phyloP scores from a whole-genome alignment of 2,329 filamentous ascomycete species.

The Cryphonectria naterciae region DNA sequence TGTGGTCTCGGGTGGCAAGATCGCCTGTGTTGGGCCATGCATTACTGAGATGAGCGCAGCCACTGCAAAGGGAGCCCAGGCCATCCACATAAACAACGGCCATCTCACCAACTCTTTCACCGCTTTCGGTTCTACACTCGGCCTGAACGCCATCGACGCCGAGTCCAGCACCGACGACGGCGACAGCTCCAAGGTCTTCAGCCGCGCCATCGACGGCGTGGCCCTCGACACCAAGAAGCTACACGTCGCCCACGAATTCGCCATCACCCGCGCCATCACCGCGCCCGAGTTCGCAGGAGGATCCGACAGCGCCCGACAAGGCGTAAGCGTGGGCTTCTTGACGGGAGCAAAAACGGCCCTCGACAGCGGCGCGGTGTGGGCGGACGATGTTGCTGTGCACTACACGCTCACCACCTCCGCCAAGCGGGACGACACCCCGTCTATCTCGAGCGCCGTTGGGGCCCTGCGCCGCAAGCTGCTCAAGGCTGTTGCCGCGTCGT shows the following conservation, averaged over 20 bases:
- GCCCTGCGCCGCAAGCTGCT: conserved; percentile 58
- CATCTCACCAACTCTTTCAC: conserved; percentile 64
- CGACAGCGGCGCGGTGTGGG: conserved; percentile 55
- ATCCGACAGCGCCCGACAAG: conserved; percentile 49
- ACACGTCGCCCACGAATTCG: conserved; percentile 55
- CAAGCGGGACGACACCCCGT: conserved; percentile 50
- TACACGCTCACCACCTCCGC: conserved; percentile 57
- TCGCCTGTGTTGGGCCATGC: conserved; percentile 62
- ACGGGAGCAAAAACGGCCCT: conserved; percentile 54
- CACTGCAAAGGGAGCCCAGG: conserved; percentile 38
- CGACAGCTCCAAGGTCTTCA: conserved; percentile 51
- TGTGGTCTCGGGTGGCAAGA: conserved; percentile 55
- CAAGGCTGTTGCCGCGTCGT: conserved; percentile 45
- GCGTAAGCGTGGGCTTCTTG: conserved; percentile 62
- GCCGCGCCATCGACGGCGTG: conserved; percentile 61
- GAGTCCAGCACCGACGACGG: conserved; percentile 61
- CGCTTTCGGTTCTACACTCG: conserved; percentile 62
- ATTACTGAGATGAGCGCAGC: conserved; percentile 46
- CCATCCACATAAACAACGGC: conserved; percentile 59
- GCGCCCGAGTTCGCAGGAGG: conserved; percentile 52
- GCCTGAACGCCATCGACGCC: conserved; percentile 65
- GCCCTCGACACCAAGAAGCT: conserved; percentile 61
- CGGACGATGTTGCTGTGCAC: conserved; percentile 59
- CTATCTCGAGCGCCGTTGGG: conserved; percentile 59
- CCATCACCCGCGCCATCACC: conserved; percentile 62